A percentile compares a stretch with the other conserved stretches of the same genome.
Evolutionary conservation across 192 early-diverging fungal species (phyloP).

Genomic region (Blastocladiella britannica): DNA sequence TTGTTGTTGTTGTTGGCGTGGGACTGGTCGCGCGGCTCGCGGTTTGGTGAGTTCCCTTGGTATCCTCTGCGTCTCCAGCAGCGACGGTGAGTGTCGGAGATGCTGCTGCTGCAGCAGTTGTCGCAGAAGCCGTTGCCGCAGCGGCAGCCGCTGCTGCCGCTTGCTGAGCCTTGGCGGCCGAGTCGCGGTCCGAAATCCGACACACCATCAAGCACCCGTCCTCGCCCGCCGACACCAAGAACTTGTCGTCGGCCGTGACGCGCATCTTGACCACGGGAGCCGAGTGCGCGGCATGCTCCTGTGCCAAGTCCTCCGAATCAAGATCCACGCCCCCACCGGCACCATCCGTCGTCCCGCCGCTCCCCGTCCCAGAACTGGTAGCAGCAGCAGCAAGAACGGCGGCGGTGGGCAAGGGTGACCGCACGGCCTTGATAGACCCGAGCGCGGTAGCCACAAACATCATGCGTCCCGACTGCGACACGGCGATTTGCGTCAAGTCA

Average conservation of each 20-base stretch:
- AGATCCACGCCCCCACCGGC: too few relatives aligned
- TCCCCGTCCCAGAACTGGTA: too few relatives aligned
- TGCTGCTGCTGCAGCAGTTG: too few relatives aligned
- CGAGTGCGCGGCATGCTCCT: conserved; percentile 28
- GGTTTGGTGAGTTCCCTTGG: too few relatives aligned
- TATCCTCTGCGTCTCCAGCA: too few relatives aligned
- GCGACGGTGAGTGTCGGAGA: too few relatives aligned
- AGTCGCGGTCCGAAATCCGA: conserved; percentile 14
- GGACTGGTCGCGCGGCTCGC: conserved; percentile 1
- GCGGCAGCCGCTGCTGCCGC: too few relatives aligned
- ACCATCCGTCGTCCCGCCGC: too few relatives aligned
- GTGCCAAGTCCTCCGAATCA: conserved; percentile 2
- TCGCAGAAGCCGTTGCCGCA: too few relatives aligned
- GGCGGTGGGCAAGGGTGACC: conserved; percentile 24
- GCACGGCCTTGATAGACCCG: conserved; percentile 20
- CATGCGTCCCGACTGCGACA: conserved; percentile 29
- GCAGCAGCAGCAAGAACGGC: too few relatives aligned
- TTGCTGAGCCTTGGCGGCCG: conserved; percentile 11
- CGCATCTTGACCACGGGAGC: conserved; percentile 18
- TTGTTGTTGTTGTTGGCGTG: too few relatives aligned
- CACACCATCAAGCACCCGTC: conserved; percentile 28
- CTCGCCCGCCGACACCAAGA: conserved; percentile 22
- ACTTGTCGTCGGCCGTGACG: conserved; percentile 24
- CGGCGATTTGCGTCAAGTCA: conserved; percentile 23
- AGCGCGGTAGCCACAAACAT: conserved; percentile 30